Base-by-base conservation (phyloP, 768 basidiomycete genomes). In the Myochromella boudieri region DNA sequence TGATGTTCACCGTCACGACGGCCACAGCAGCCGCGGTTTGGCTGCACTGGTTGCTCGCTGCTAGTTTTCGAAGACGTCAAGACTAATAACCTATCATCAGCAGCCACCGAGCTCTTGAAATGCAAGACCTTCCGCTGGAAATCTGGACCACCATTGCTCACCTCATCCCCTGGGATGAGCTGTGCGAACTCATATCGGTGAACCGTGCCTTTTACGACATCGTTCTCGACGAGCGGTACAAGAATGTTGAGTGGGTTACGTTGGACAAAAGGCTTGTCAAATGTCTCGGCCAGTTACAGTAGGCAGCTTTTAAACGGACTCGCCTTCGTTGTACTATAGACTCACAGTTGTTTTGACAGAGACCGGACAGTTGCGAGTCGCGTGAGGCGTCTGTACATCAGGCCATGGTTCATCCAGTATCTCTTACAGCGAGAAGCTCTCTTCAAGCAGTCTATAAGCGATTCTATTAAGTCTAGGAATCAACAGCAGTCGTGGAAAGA, bases 341-440 rank as follows among this genome's bases (percentile, higher is more conserved):
- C n/a, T n/a, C n/a, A n/a, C n/a, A n/a, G n/a, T n/a, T n/a, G n/a
- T n/a, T n/a, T n/a, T n/a, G n/a, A n/a, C n/a, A 70, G 69, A 49
- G 59, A 60, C 12, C 68, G 67, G 27, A 40, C 60, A 3, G 60
- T 69, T 25, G 69, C 68, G 0, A 22, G 37, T 18, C 61, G 62
- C 29, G 71, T 72, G 14, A 55, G 62, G 17, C 59, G 60, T 15
- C 57, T 72, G 11, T 58, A 61, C 29, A 61, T 74, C 17, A 65
- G 68, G 1, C 68, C 68, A 9, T 72, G 72, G 69, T 72, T 72
- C 51, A 59, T 74, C 37, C 63, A 69, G 20, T 63, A 63, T 45
- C 62, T 70, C 20, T 48, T 63, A 14, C n/a, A n/a, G n/a, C n/a
- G 61, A 26, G 57, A 63, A 32, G 37, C 41, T 3, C 39, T 58